phyloP scores from a whole-genome alignment of 1,284 basidiomycete species.

The Ceratorhiza oryzae-sativae region DNA sequence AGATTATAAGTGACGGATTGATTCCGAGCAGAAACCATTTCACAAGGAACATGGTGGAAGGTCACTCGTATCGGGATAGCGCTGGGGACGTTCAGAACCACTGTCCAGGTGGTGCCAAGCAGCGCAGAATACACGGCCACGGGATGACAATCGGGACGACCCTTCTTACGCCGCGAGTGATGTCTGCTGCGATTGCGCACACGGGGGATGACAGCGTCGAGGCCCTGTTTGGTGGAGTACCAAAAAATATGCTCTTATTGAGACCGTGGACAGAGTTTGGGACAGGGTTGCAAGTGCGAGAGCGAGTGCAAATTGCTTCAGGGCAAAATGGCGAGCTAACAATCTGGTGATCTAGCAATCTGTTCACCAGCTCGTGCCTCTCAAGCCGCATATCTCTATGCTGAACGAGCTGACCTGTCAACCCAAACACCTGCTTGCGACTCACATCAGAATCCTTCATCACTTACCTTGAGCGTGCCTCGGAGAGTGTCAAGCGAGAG shows the following conservation, averaged over 20 bases:
- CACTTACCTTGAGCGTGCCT: background rate
- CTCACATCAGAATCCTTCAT: background rate
- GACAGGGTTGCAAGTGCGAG: background rate
- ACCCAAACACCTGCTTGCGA: background rate
- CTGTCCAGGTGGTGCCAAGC: background rate
- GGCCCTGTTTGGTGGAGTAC: background rate
- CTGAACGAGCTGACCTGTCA: background rate
- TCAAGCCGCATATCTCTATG: background rate
- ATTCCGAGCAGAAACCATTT: background rate
- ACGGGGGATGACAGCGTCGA: background rate
- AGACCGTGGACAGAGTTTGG: background rate
- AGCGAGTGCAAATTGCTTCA: background rate
- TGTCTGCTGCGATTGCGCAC: background rate
- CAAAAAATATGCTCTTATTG: background rate
- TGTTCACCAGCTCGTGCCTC: background rate
- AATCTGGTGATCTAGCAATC: too few relatives aligned
- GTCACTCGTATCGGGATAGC: background rate
- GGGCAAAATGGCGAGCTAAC: background rate
- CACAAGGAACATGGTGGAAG: background rate
- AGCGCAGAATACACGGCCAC: background rate
- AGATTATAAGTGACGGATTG: background rate
- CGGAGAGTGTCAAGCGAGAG: conserved; percentile 3
- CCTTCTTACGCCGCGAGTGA: background rate
- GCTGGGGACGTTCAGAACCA: background rate
- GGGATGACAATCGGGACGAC: background rate